Evolutionary conservation across 495 filamentous ascomycete genomes (phyloP), one percentile per base, ranked within the genome.

Genomic region (Penicillium maclennaniae): DNA sequence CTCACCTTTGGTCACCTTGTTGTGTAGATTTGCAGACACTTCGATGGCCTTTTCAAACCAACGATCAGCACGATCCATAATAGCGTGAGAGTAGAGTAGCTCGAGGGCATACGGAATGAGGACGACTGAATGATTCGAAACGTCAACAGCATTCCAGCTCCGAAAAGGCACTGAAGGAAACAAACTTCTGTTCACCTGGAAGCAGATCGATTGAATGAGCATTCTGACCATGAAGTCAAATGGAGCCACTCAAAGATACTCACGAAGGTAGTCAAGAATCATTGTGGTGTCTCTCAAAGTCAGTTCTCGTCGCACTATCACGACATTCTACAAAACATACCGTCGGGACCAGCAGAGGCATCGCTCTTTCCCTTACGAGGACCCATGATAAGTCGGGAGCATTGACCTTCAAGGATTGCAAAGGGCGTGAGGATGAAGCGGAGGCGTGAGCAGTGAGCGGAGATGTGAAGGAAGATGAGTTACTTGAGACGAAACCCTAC

Each of bases 21-120:
- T 84, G 62, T 86, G 82, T 23, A 88, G 70, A 65, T 88, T 87
- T 19, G 78, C 73, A 28, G 79, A 84, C 43, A 88, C 71, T 34
- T 89, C 85, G 20, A 75, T 83, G 6, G 83, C 84, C 79, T 85
- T 23, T 21, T 23, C 34, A 55, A 14, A 10, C 8, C 8, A 12
- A 19, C 10, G 1, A n/a, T 40, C 38, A 40, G 38, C 19, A 40
- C 7, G 19, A 14, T 16, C 4, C 19, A 2, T 9, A n/a, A 40
- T 20, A 10, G n/a, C 38, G 4, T 19, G n/a, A 40, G 10, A 12
- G 5, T 9, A 12, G 8, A 31, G 14, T 14, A 34, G 31, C 31
- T 34, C 1, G 31, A 39, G 20, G 36, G 5, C 74, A 44, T 50
- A 84, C 81, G 28, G 82, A 85, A 55, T 83, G 84, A 20, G 82